phyloP scores from a whole-genome alignment of 2,329 filamentous ascomycete species.

The Arthrinium phaeospermum region DNA sequence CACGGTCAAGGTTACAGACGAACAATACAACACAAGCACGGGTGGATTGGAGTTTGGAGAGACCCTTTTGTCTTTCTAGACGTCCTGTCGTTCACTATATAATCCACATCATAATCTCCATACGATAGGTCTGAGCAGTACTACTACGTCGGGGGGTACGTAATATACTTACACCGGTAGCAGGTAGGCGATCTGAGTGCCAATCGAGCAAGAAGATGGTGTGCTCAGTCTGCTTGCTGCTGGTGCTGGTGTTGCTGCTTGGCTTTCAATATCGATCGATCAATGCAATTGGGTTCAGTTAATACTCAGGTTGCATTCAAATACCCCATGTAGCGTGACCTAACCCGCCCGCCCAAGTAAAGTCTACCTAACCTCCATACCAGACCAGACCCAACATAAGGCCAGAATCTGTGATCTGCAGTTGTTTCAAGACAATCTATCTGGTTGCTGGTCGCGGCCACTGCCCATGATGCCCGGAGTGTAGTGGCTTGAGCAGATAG shows the following conservation, averaged over 20 bases:
- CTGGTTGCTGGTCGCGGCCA: neutral
- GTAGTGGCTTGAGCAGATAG: neutral
- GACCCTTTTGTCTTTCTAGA: neutral
- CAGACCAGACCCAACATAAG: neutral
- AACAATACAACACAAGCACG: neutral
- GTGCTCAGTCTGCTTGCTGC: neutral
- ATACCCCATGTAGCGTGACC: neutral
- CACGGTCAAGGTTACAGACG: constrained; percentile 14
- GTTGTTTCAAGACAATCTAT: constrained; percentile 8
- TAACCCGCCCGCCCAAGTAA: neutral
- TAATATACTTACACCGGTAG: neutral
- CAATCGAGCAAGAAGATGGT: constrained; percentile 9
- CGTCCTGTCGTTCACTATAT: neutral
- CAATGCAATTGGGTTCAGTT: constrained; percentile 2
- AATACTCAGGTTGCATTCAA: neutral
- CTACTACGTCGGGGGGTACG: neutral
- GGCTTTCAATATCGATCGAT: neutral
- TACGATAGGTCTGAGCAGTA: neutral
- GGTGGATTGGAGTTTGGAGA: neutral
- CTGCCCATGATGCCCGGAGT: neutral
- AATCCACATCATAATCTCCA: neutral
- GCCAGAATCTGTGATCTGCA: constrained; percentile 9
- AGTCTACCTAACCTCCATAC: neutral
- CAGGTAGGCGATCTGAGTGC: neutral
- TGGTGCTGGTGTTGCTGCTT: neutral